phyloP scores from a whole-genome alignment of 352 stramenopile species.

The Peronosclerospora sorghi region DNA sequence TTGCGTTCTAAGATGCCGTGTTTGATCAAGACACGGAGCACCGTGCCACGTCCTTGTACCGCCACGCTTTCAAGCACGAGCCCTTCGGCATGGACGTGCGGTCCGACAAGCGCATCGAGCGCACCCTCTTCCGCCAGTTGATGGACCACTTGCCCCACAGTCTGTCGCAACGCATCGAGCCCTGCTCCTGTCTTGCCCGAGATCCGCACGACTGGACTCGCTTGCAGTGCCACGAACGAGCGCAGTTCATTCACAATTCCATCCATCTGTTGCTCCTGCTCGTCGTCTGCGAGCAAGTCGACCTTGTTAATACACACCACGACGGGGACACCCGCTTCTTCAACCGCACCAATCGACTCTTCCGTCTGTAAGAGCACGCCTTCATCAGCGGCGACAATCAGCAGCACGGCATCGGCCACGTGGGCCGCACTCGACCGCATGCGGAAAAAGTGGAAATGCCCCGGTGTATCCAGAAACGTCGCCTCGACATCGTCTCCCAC shows the following conservation, averaged over 20 bases:
- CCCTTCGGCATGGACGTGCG: slow-evolving; percentile 32
- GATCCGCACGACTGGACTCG: slow-evolving; percentile 59
- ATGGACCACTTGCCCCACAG: slow-evolving; percentile 28
- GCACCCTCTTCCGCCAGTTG: slow-evolving; percentile 19
- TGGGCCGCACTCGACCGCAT: slow-evolving; percentile 95
- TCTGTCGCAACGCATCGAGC: slow-evolving; percentile 37
- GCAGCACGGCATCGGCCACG: slow-evolving; percentile 94
- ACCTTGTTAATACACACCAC: slow-evolving; percentile 86
- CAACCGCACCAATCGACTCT: slow-evolving; percentile 90
- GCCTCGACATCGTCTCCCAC: slow-evolving; percentile 63
- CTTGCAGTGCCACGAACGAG: slow-evolving; percentile 75
- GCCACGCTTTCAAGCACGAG: slow-evolving; percentile 68
- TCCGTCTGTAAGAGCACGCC: slow-evolving; percentile 96
- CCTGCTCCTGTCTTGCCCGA: slow-evolving; percentile 55
- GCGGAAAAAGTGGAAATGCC: slow-evolving; percentile 98
- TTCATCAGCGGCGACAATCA: slow-evolving; percentile 98
- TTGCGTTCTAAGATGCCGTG: slow-evolving; percentile 46
- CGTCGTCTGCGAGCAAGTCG: slow-evolving; percentile 42
- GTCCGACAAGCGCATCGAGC: slow-evolving; percentile 29
- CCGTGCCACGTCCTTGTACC: slow-evolving; percentile 49
- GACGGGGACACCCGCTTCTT: slow-evolving; percentile 57
- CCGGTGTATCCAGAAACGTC: slow-evolving; percentile 98
- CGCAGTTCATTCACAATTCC: slow-evolving; percentile 44
- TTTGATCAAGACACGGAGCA: slow-evolving; percentile 65
- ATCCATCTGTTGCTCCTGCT: slow-evolving; percentile 24